Base-by-base conservation (phyloP, 345 rosid genomes). In the Heritiera littoralis region DNA sequence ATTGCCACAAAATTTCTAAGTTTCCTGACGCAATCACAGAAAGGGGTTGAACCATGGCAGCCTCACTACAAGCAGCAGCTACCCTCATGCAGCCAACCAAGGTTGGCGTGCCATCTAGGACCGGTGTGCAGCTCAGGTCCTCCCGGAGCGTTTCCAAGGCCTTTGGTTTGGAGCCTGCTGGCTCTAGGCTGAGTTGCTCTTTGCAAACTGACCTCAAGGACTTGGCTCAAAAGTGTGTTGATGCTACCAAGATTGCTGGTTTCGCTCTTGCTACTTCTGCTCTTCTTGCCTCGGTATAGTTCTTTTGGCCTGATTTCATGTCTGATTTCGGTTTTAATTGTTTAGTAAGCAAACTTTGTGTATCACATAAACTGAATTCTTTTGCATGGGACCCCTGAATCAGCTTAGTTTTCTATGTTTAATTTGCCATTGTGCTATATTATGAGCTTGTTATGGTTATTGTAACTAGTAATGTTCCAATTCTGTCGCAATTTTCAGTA, bases 221-320 rank as follows among this genome's bases (percentile, higher is more conserved):
- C 79, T 83, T 95, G 68, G 89, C 97, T 74, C 89, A 80, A 17
- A 93, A 92, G 87, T 92, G 87, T 77, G 74, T 81, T 5, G 98
- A 92, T 79, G 96, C 91, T 60, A 79, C 91, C 80, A 93, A 93
- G 89, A 77, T 95, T 2, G 94, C 94, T 63, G 94, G 97, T 32
- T 91, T 93, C 60, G 94, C 97, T 68, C 97, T 95, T 23, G 99
- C 99, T 28, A 91, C 99, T 46, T 95, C 98, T 14, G 99, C 99
- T 58, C 94, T 95, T 61, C 93, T 95, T n/a, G 96, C 79, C 85
- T 93, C 99, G 87, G 98, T 95, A 86, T 66, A 78, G 20, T 63
- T 40, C 35, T 18, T 30, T 45, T 17, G 32, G n/a, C 9, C 59
- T 56, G 12, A n/a, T 70, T n/a, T 41, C 48, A 66, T 38, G 7